phyloP scores from a whole-genome alignment of 169 alveolate species.

The Theileria parva region DNA sequence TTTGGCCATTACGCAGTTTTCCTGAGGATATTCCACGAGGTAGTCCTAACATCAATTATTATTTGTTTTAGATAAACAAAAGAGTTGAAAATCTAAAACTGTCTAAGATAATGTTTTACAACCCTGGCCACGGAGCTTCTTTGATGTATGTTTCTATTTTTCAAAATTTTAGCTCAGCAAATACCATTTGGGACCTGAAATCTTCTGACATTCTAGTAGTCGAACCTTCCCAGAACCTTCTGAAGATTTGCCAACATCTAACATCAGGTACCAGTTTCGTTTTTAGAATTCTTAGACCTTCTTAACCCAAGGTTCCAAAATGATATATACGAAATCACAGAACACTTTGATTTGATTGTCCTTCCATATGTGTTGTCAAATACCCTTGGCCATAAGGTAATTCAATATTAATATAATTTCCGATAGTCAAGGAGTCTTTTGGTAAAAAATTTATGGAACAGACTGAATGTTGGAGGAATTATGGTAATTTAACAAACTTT shows the following conservation, averaged over 20 bases:
- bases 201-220: slow-evolving; percentile 52
- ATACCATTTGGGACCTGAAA: slow-evolving; percentile 54
- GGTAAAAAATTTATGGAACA: slow-evolving; percentile 74
- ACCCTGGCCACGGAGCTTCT: slow-evolving; percentile 68
- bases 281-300: slow-evolving; percentile 26
- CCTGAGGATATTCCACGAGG: slow-evolving; percentile 75
- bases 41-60: slow-evolving; percentile 11
- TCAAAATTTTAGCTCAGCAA: slow-evolving; percentile 41
- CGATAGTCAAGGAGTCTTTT: slow-evolving; percentile 60
- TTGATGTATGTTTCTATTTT: slow-evolving; percentile 39
- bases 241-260: slow-evolving; percentile 63
- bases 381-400: slow-evolving; percentile 52
- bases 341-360: slow-evolving; percentile 60
- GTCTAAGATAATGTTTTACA: slow-evolving; percentile 51
- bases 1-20: slow-evolving; percentile 77
- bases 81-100: slow-evolving; percentile 39
- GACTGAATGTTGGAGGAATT: slow-evolving; percentile 58
- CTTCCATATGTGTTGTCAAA: slow-evolving; percentile 64
- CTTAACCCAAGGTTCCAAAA: slow-evolving; percentile 62
- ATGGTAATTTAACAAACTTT: slow-evolving; percentile 27
- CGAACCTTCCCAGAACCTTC: slow-evolving; percentile 70
- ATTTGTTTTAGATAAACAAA: slow-evolving; percentile 49
- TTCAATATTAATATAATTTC: not conserved
- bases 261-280: slow-evolving; percentile 37
- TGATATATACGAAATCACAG: slow-evolving; percentile 61